Evolutionary conservation across 768 basidiomycete species (phyloP).

Genomic region (Kwoniella mangroviensis): DNA sequence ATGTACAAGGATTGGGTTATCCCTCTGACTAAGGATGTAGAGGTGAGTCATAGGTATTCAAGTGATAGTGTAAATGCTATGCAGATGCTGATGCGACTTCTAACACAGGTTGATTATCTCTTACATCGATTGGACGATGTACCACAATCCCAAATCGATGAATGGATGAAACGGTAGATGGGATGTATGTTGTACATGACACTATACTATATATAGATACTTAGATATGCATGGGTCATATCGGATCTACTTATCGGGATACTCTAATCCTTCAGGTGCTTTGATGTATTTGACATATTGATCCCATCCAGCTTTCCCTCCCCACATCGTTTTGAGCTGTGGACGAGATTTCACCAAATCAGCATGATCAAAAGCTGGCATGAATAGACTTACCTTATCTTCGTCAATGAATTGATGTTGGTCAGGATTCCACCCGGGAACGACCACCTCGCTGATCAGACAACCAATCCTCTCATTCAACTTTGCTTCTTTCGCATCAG

Average conservation of each 20-base stretch:
- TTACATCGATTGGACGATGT: conserved; percentile 84
- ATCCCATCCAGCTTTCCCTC: conserved; percentile 33
- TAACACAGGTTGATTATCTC: conserved; percentile 87
- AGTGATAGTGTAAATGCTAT: not conserved
- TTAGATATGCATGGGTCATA: not conserved
- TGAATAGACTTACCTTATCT: conserved; percentile 38
- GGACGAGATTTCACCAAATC: not conserved
- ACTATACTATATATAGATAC: not conserved
- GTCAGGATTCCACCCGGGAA: conserved; percentile 60
- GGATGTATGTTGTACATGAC: not conserved
- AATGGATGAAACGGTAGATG: conserved; percentile 58
- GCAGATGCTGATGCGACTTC: not conserved
- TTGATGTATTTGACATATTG: conserved; percentile 32
- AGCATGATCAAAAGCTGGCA: not conserved
- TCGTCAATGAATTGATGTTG: conserved; percentile 48
- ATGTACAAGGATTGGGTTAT: conserved; percentile 95
- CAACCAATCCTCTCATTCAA: conserved; percentile 60
- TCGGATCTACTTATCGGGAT: conserved; percentile 28
- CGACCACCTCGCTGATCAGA: conserved; percentile 68
- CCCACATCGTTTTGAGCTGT: conserved; percentile 37
- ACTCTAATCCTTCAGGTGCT: conserved; percentile 33
- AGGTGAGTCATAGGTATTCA: conserved; percentile 64
- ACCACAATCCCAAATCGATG: conserved; percentile 76
- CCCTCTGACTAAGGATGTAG: conserved; percentile 95
- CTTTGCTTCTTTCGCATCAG: conserved; percentile 15